phyloP scores from a whole-genome alignment of 176 grass and related monocot species.

The Bolboschoenus planiculmis region DNA sequence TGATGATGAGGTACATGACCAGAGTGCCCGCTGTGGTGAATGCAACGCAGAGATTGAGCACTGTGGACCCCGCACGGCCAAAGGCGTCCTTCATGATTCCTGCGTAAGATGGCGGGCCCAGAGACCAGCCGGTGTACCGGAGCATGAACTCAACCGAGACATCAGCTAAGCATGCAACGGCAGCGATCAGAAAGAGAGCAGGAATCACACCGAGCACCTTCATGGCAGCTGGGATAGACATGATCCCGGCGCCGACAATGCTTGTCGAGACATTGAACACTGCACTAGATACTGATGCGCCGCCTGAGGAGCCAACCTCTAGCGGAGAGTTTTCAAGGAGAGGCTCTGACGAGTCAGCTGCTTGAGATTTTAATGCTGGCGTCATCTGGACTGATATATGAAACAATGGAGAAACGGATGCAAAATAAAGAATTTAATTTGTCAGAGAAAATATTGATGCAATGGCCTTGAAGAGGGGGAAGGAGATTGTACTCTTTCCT shows the following conservation, averaged over 20 bases:
- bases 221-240: slow-evolving; percentile 93
- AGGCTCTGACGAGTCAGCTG: slow-evolving; percentile 6
- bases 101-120: slow-evolving; percentile 40
- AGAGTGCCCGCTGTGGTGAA: slow-evolving; percentile 62
- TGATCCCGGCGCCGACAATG: slow-evolving; percentile 93
- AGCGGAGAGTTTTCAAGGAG: slow-evolving; percentile 41
- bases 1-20: slow-evolving; percentile 88
- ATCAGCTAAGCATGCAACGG: slow-evolving; percentile 48
- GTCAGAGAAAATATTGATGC: background rate
- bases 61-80: slow-evolving; percentile 43
- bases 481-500: background rate
- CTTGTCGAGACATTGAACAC: slow-evolving; percentile 91
- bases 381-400: slow-evolving; percentile 4
- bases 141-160: slow-evolving; percentile 68
- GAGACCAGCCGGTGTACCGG: slow-evolving; percentile 44
- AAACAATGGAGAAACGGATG: background rate
- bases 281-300: slow-evolving; percentile 47
- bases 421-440: no score
- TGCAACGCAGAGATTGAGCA: slow-evolving; percentile 48
- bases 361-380: background rate
- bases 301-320: background rate
- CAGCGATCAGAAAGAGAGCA: slow-evolving; percentile 35
- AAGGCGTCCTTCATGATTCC: slow-evolving; percentile 64
- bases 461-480: background rate
- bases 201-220: slow-evolving; percentile 67